Evolutionary conservation across 352 stramenopile species (phyloP), one percentile per base, ranked within the genome.

Genomic region (Globisporangium iwayamae): DNA sequence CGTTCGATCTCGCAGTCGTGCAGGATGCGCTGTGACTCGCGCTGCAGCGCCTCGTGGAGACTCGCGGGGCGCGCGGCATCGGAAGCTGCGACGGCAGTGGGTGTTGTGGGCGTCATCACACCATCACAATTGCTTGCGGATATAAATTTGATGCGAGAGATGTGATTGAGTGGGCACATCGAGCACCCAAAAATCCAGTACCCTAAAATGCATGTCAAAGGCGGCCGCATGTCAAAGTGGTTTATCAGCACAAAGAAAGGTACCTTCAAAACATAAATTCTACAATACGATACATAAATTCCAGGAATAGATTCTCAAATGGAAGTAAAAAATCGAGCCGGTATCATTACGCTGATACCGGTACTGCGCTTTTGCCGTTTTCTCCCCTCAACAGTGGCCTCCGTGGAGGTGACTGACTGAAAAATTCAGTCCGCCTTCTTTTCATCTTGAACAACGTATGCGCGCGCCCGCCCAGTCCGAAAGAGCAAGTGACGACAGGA

Each of bases 341-440:
- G 25, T 16, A 36, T 36, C 32, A 5, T 16, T n/a, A 5, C 25
- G 45, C 5, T 13, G 6, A 51, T 28, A 51, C 45, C 45, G n/a
- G 45, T 25, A 51, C 5, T 28, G 47, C 20, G 30, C 47, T 53
- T 30, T 53, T 6, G 1, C 3, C 30, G 14, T 10, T 53, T 25
- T 18, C 47, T 53, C 30, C 20, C 47, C 16, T n/a, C 30, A 11
- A 53, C 47, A 32, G 30, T 53, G 9, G 4, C 9, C 20, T 10
- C 8, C 32, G 32, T 36, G 32, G 4, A 8, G 32, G 32, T 36
- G 32, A 36, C 32, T 36, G 25, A 28, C 30, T 22, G 34, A 54
- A 41, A 54, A 54, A 54, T 54, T 54, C 48, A 54, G 48, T 54
- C 48, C 13, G 46, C 47, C 18, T 11, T n/a, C 46, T 28, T 5